A percentile compares a stretch with the other conserved stretches of the same genome.
phyloP scores from a whole-genome alignment of 2,329 filamentous ascomycete genomes.

The Hypoxylon sp. region DNA sequence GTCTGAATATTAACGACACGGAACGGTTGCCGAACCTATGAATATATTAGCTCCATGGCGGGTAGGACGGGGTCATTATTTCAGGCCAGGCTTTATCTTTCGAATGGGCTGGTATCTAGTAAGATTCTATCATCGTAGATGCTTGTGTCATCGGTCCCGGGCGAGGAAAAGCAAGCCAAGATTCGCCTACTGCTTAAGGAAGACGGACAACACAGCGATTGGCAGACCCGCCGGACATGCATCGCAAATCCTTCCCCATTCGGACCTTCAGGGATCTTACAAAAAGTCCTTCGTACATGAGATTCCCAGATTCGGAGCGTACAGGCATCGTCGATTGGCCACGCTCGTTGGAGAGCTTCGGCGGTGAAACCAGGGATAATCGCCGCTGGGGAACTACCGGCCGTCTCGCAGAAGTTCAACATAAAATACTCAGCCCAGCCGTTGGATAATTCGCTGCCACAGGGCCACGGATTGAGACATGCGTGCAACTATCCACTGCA shows the following conservation, averaged over 20 bases:
- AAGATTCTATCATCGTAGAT: slow-evolving; percentile 4
- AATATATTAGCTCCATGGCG: slow-evolving; percentile 25
- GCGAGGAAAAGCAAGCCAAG: slow-evolving; percentile 7
- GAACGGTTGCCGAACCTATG: neutral
- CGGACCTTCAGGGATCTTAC: slow-evolving; percentile 10
- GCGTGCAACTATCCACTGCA: slow-evolving; percentile 7
- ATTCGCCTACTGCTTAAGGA: slow-evolving; percentile 9
- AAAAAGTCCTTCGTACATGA: slow-evolving; percentile 16
- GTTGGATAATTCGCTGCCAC: neutral
- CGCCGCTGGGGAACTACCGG: slow-evolving; percentile 8
- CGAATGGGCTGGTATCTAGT: slow-evolving; percentile 22
- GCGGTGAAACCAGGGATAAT: slow-evolving; percentile 5
- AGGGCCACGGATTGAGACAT: slow-evolving; percentile 5
- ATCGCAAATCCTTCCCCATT: slow-evolving; percentile 25
- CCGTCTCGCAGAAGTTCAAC: neutral
- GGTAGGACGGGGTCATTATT: neutral
- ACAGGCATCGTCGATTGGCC: slow-evolving; percentile 34
- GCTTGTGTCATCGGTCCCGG: slow-evolving; percentile 35
- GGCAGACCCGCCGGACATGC: slow-evolving; percentile 9
- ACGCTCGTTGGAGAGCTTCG: slow-evolving; percentile 4
- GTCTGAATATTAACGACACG: neutral
- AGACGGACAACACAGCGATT: slow-evolving; percentile 12
- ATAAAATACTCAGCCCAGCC: neutral
- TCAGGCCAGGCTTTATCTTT: slow-evolving; percentile 4
- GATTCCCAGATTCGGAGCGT: slow-evolving; percentile 31